Conservation (phyloP, 768 basidiomycete genomes). For the Termitomyces sp. region DNA sequence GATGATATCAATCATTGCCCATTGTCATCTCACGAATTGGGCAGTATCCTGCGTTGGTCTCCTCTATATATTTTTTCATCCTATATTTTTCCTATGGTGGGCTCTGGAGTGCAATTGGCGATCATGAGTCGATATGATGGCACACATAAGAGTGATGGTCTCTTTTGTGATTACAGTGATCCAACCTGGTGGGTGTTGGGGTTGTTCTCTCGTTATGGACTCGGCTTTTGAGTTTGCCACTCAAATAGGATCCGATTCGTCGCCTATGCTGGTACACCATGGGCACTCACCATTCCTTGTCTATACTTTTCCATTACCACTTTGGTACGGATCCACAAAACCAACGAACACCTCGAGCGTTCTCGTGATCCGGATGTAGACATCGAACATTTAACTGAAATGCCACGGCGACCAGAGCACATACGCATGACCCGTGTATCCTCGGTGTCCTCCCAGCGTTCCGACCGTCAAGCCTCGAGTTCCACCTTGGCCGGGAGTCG, state of each 20-base stretch:
- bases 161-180: conserved; percentile 55
- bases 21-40: not conserved
- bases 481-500: conserved; percentile 13
- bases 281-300: conserved; percentile 46
- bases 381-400: conserved; percentile 9
- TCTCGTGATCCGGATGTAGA: conserved; percentile 24
- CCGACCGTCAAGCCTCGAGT: conserved; percentile 16
- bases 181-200: conserved; percentile 46
- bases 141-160: conserved; percentile 42
- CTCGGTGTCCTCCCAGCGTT: conserved; percentile 8
- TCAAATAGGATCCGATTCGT: conserved; percentile 51
- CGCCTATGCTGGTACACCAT: conserved; percentile 55
- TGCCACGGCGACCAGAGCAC: conserved; percentile 12
- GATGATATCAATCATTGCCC: conserved; percentile 5
- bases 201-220: not conserved
- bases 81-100: conserved; percentile 41
- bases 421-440: conserved; percentile 6
- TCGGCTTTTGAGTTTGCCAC: not conserved
- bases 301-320: conserved; percentile 42
- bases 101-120: conserved; percentile 34
- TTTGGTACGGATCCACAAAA: conserved; percentile 28
- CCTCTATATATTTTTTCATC: conserved; percentile 26
- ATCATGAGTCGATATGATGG: conserved; percentile 27
- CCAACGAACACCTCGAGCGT: conserved; percentile 30
- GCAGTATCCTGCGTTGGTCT: conserved; percentile 47